phyloP scores from a whole-genome alignment of 169 alveolate species.

The Eimeria maxima region DNA sequence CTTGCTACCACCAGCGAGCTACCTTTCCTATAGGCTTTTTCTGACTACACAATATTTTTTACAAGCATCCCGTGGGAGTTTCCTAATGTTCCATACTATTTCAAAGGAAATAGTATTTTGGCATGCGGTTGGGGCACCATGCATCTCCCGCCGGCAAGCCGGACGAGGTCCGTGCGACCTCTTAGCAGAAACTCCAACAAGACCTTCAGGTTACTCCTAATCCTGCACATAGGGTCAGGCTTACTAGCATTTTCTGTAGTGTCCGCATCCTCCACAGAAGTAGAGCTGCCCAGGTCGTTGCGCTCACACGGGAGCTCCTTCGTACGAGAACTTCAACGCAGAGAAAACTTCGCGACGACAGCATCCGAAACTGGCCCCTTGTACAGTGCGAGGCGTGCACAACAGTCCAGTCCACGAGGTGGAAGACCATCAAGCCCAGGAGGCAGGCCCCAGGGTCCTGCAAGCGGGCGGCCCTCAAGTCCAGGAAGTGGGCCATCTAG shows the following conservation, averaged over 20 bases:
- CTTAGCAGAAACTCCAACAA: neutral
- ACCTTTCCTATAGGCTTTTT: neutral
- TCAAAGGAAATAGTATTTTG: neutral
- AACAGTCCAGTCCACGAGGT: neutral
- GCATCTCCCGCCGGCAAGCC: neutral
- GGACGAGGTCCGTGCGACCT: neutral
- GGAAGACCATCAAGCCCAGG: neutral
- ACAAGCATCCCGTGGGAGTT: neutral
- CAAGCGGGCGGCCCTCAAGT: neutral
- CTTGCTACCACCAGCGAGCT: neutral
- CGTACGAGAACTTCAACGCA: neutral
- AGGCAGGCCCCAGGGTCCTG: neutral
- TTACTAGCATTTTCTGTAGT: neutral
- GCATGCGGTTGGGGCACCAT: neutral
- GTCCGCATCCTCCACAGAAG: neutral
- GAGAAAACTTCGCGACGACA: neutral
- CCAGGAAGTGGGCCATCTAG: neutral
- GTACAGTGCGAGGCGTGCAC: neutral
- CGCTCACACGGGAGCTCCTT: neutral
- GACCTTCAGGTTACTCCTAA: neutral
- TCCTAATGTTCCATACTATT: neutral
- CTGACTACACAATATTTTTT: neutral
- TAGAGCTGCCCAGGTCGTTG: neutral
- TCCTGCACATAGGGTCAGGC: neutral
- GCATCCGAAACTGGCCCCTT: neutral